Evolutionary conservation across 2,329 filamentous ascomycete species (phyloP).

Genomic region (Emydomyces testavorans): DNA sequence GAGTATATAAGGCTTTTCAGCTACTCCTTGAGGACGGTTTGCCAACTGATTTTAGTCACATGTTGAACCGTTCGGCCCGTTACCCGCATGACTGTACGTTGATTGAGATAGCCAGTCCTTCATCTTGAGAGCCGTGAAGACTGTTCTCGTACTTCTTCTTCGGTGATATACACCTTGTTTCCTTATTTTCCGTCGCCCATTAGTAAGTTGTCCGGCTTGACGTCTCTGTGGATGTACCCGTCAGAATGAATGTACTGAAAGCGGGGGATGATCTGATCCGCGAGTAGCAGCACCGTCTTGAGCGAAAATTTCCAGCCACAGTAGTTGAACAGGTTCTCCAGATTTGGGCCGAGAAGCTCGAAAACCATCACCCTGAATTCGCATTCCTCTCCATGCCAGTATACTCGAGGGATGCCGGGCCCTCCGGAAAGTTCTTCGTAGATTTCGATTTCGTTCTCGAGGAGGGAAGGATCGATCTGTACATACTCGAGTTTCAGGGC

Average conservation of each 20-base stretch:
- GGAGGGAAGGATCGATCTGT: constrained; percentile 97
- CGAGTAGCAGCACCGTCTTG: constrained; percentile 92
- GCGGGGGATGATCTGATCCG: constrained; percentile 95
- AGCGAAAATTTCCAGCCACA: constrained; percentile 99
- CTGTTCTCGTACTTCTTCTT: too few species aligned
- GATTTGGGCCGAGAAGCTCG: constrained; percentile 83
- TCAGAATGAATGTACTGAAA: constrained; percentile 99
- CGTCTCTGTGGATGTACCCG: constrained; percentile 98
- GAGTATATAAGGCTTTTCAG: too few species aligned
- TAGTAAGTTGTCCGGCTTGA: constrained; percentile 99
- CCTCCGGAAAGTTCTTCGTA: constrained; percentile 79
- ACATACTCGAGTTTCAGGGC: constrained; percentile 99
- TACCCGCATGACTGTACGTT: too few species aligned
- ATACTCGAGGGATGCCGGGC: constrained; percentile 95
- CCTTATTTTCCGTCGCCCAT: constrained; percentile 99
- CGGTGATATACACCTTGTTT: constrained; percentile 98
- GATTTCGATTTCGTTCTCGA: constrained; percentile 96
- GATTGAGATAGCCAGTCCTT: too few species aligned
- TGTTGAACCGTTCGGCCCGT: too few species aligned
- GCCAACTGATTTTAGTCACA: too few species aligned
- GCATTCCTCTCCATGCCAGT: constrained; percentile 98
- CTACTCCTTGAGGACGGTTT: too few species aligned
- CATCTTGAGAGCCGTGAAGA: too few species aligned
- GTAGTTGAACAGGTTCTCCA: constrained; percentile 99
- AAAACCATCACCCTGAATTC: constrained; percentile 99